Conservation (phyloP, 2,329 filamentous ascomycete genomes). For the Cordyceps cateniannulata region DNA sequence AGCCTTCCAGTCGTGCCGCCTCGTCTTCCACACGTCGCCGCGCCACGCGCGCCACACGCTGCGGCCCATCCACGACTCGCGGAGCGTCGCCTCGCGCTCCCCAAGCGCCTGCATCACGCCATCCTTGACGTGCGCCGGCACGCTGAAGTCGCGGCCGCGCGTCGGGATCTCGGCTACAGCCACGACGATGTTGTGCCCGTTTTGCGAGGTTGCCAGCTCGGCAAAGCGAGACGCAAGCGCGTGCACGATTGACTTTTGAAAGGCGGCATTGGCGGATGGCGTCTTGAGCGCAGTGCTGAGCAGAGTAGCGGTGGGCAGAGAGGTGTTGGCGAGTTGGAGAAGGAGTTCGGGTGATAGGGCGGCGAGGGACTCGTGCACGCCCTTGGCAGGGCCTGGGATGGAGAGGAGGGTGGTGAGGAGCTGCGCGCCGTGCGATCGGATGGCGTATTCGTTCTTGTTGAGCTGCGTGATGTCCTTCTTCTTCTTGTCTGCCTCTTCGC, state of each 20-base stretch:
- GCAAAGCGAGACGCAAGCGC: constrained; percentile 36
- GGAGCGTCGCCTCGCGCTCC: constrained; percentile 40
- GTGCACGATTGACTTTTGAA: constrained; percentile 51
- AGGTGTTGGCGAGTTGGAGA: constrained; percentile 56
- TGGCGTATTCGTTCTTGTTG: constrained; percentile 50
- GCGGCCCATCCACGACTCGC: constrained; percentile 48
- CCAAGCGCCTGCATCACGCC: constrained; percentile 44
- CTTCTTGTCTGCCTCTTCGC: constrained; percentile 21
- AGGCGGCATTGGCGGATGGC: constrained; percentile 41
- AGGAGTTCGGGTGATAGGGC: constrained; percentile 49
- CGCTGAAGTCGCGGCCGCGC: constrained; percentile 38
- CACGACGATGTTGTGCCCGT: constrained; percentile 46
- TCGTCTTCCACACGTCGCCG: constrained; percentile 50
- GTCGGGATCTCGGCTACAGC: constrained; percentile 44
- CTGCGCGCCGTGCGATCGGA: constrained; percentile 67
- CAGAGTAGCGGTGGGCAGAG: constrained; percentile 42
- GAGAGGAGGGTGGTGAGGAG: constrained; percentile 74
- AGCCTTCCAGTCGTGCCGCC: constrained; percentile 47
- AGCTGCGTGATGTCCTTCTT: constrained; percentile 31
- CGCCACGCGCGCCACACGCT: constrained; percentile 53
- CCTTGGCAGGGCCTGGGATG: constrained; percentile 62
- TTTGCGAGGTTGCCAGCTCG: constrained; percentile 42
- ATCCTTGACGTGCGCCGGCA: constrained; percentile 55
- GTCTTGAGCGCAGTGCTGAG: constrained; percentile 44
- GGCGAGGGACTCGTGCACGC: constrained; percentile 68